Conservation (phyloP, 1,284 basidiomycete genomes). For the Cutaneotrichosporon cutaneum region DNA sequence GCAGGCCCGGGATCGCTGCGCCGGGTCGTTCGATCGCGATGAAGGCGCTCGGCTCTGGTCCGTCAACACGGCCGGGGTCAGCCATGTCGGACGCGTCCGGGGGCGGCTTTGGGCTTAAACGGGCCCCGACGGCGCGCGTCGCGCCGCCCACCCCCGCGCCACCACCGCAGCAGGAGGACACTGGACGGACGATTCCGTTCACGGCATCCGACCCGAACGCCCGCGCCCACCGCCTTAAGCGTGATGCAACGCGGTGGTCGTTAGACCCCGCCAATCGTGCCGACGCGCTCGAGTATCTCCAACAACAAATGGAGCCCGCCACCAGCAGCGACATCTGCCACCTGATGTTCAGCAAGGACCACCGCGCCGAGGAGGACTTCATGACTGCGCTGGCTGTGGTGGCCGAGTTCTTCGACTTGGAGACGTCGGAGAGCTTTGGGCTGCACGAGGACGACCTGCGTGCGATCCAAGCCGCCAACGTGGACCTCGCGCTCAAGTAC, state of each 20-base stretch:
- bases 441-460: conserved; percentile 60
- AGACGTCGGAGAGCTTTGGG: conserved; percentile 63
- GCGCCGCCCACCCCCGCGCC: conserved; percentile 27
- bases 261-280: conserved; percentile 67
- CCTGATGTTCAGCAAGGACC: conserved; percentile 90
- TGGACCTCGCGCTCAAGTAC: conserved; percentile 92
- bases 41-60: conserved; percentile 44
- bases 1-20: conserved; percentile 22
- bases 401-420: conserved; percentile 69
- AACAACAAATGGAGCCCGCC: conserved; percentile 87
- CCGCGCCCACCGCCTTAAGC: conserved; percentile 70
- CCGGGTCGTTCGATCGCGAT: conserved; percentile 46
- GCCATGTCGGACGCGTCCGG: conserved; percentile 24
- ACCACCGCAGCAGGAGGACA: conserved; percentile 13
- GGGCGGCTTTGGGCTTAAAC: conserved; percentile 26
- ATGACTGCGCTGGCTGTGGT: conserved; percentile 72
- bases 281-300: conserved; percentile 81
- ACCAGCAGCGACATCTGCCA: conserved; percentile 72
- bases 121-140: conserved; percentile 23
- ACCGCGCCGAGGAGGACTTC: conserved; percentile 91
- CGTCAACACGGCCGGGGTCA: conserved; percentile 35
- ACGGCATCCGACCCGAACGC: conserved; percentile 67
- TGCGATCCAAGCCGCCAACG: conserved; percentile 78
- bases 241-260: conserved; percentile 78
- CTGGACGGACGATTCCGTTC: conserved; percentile 57